A percentile compares a stretch with the other conserved stretches of the same genome.
These are phyloP conservation scores for Apiospora malaysiana DNA, from an alignment of 2,329 filamentous ascomycete species.

Conservation along the genomic window DNA sequence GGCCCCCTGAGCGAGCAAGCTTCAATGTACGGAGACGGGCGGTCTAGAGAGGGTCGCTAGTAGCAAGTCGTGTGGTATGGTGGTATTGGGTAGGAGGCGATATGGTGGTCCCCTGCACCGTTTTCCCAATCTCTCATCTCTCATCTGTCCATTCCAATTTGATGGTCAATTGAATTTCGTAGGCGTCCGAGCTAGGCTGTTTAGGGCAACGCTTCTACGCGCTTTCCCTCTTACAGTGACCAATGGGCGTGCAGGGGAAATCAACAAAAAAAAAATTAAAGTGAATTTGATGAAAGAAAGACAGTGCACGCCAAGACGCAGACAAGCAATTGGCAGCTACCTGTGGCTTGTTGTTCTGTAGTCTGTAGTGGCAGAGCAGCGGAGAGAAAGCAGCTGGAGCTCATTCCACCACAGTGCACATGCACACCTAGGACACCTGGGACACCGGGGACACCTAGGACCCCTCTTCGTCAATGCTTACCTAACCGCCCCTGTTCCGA, in stretches of 20 bases:
- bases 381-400: neutral
- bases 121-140: neutral
- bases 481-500: neutral
- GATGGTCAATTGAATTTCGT: conserved; percentile 3
- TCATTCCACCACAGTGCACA: neutral
- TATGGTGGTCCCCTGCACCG: conserved; percentile 1
- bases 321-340: conserved; percentile 5
- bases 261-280: neutral
- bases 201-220: neutral
- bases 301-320: neutral
- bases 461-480: neutral
- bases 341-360: neutral
- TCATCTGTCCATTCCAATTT: conserved; percentile 1
- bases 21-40: neutral
- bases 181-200: neutral
- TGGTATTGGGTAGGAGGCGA: neutral
- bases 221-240: neutral
- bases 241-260: conserved; percentile 1
- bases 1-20: conserved; percentile 1
- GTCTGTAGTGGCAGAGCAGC: neutral
- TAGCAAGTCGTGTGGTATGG: neutral
- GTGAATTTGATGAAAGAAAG: neutral
- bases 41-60: neutral
- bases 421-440: too few relatives aligned
- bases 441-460: neutral